phyloP scores from a whole-genome alignment of 306 rosid species.

The Casuarina glauca region DNA sequence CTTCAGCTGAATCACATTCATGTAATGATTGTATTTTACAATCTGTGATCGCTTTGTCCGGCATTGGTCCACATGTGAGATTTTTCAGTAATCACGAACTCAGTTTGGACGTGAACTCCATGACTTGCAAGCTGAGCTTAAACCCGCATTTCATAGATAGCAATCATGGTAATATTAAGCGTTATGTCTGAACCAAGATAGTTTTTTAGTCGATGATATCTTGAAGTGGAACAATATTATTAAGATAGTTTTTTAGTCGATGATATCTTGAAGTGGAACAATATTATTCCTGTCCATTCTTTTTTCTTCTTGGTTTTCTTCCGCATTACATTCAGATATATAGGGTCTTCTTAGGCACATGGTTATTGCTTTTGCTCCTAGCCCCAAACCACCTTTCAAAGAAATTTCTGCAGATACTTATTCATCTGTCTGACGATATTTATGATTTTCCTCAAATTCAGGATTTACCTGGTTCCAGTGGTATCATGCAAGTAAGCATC shows the following conservation, averaged over 20 bases:
- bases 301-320: neutral
- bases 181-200: neutral
- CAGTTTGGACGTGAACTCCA: neutral
- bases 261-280: neutral
- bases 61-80: neutral
- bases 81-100: neutral
- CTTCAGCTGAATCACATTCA: constrained; percentile 19
- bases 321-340: neutral
- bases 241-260: neutral
- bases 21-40: constrained; percentile 18
- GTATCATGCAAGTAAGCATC: constrained; percentile 88
- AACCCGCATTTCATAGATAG: neutral
- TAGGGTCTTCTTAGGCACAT: neutral
- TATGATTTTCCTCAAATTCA: constrained; percentile 35
- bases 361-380: constrained; percentile 13
- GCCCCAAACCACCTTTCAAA: neutral
- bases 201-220: neutral
- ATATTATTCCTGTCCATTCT: neutral
- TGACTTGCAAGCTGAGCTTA: neutral
- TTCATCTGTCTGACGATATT: constrained; percentile 17
- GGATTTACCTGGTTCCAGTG: constrained; percentile 96
- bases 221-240: too few species aligned
- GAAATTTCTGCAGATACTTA: constrained; percentile 19
- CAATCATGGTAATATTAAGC: neutral
- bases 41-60: neutral